Evolutionary conservation across 78 protist genomes (phyloP).

Genomic region (Thecamonas trahens): DNA sequence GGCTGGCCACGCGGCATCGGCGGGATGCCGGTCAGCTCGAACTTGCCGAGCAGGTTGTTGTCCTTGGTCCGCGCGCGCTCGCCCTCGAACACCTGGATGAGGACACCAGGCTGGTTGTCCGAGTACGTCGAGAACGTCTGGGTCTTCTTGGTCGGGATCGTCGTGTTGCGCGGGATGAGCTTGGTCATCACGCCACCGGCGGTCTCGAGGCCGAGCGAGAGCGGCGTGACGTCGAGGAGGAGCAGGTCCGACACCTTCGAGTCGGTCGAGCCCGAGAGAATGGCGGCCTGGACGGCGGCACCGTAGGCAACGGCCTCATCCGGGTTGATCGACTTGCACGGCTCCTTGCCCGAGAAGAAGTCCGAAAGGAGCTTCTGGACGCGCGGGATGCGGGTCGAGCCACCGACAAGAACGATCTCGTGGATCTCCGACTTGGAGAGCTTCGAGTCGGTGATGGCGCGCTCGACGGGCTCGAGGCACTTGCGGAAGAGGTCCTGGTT

Average conservation of each 20-base stretch:
- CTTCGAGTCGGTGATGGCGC: slow-evolving; percentile 84
- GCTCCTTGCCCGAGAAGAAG: slow-evolving; percentile 94
- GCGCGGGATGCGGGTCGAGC: slow-evolving; percentile 97
- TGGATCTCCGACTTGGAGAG: slow-evolving; percentile 61
- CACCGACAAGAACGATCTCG: slow-evolving; percentile 96
- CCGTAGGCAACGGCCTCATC: slow-evolving; percentile 99
- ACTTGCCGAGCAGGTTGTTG: slow-evolving; percentile 92
- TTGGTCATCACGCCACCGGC: slow-evolving; percentile 98
- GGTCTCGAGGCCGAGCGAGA: slow-evolving; percentile 98
- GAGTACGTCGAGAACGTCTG: slow-evolving; percentile 93
- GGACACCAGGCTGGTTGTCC: slow-evolving; percentile 91
- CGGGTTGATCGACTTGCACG: slow-evolving; percentile 86
- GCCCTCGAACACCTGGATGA: slow-evolving; percentile 89
- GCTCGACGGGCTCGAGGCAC: slow-evolving; percentile 83
- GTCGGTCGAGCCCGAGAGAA: slow-evolving; percentile 66
- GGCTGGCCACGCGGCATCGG: slow-evolving; percentile 97
- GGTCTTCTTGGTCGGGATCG: slow-evolving; percentile 93
- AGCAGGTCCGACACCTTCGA: slow-evolving; percentile 52
- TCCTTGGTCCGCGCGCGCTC: slow-evolving; percentile 87
- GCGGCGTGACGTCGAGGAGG: slow-evolving; percentile 95
- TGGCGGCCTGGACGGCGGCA: slow-evolving; percentile 99
- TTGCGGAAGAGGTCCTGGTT: slow-evolving; percentile 82
- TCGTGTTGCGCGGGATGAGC: slow-evolving; percentile 94
- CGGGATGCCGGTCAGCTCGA: slow-evolving; percentile 92
- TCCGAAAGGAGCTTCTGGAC: slow-evolving; percentile 91